A percentile compares a stretch with the other conserved stretches of the same genome.
Conservation (phyloP, 371 early-diverging fungal species). For the Mortierella sp. region DNA sequence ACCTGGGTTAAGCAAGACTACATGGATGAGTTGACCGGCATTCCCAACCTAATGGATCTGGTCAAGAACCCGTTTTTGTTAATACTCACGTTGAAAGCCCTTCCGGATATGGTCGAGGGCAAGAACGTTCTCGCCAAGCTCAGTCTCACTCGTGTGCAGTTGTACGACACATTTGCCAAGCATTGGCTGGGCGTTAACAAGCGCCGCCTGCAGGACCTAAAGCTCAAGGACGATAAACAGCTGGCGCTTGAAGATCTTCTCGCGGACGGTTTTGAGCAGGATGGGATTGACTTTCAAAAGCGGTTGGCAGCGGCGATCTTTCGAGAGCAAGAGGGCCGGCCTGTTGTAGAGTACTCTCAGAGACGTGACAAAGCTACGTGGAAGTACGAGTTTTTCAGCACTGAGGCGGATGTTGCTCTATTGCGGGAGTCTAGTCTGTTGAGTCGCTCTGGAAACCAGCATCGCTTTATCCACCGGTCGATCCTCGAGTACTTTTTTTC, state of each 20-base stretch:
- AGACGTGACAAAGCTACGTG: not conserved
- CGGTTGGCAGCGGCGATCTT: not conserved
- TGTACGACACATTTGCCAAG: too few relatives aligned
- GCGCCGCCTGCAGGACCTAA: not conserved
- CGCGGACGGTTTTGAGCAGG: too few relatives aligned
- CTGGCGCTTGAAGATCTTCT: too few relatives aligned
- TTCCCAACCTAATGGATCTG: too few relatives aligned
- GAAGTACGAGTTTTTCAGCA: not conserved
- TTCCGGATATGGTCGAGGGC: too few relatives aligned
- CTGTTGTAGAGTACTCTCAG: not conserved
- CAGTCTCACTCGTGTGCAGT: too few relatives aligned
- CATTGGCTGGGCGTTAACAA: conserved; percentile 14
- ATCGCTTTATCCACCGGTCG: conserved; percentile 2
- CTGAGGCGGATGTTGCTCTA: not conserved
- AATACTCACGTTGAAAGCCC: too few relatives aligned
- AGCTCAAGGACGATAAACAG: not conserved
- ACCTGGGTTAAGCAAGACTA: too few relatives aligned
- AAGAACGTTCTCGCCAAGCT: too few relatives aligned
- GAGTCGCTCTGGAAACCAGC: not conserved
- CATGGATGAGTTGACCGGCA: too few relatives aligned
- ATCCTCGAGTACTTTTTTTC: conserved; percentile 5
- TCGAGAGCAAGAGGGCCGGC: not conserved
- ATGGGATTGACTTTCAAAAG: not conserved
- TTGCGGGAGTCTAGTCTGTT: not conserved
- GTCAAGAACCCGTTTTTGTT: too few relatives aligned